A percentile compares a stretch with the other conserved stretches of the same genome.
Evolutionary conservation across 2,329 filamentous ascomycete species (phyloP).

Genomic region (Phialophora tarda): DNA sequence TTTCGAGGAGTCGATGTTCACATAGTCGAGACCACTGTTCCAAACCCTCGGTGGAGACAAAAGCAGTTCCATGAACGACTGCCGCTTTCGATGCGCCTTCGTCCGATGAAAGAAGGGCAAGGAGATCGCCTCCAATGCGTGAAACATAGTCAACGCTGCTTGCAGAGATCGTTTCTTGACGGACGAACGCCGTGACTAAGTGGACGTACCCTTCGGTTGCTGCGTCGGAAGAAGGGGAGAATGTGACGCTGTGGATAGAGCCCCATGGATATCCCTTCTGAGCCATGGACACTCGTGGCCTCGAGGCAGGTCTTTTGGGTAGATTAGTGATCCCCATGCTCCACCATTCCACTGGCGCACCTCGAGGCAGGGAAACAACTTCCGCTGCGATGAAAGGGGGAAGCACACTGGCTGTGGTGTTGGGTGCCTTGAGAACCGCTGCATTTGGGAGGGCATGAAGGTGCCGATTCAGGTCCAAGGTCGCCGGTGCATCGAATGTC

Average conservation of each 20-base stretch:
- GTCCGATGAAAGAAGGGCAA: not conserved
- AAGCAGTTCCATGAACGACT: slow-evolving; percentile 31
- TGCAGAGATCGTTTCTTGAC: not conserved
- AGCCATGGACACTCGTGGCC: slow-evolving; percentile 6
- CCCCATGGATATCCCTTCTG: slow-evolving; percentile 19
- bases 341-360: slow-evolving; percentile 84
- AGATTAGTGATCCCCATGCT: slow-evolving; percentile 61
- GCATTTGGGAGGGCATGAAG: slow-evolving; percentile 38
- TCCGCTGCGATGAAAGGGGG: slow-evolving; percentile 77
- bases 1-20: slow-evolving; percentile 12
- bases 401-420: slow-evolving; percentile 42
- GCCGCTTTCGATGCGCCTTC: no score
- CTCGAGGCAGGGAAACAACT: slow-evolving; percentile 76
- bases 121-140: not conserved
- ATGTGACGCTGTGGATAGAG: slow-evolving; percentile 6
- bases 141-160: not conserved
- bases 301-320: slow-evolving; percentile 44
- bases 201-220: slow-evolving; percentile 10
- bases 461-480: slow-evolving; percentile 30
- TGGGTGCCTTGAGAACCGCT: slow-evolving; percentile 21
- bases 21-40: slow-evolving; percentile 17
- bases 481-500: slow-evolving; percentile 3
- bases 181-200: slow-evolving; percentile 21
- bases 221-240: not conserved
- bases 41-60: slow-evolving; percentile 19